Conservation (phyloP, 1,139 yeast genomes). For the Taiozyma sp. region DNA sequence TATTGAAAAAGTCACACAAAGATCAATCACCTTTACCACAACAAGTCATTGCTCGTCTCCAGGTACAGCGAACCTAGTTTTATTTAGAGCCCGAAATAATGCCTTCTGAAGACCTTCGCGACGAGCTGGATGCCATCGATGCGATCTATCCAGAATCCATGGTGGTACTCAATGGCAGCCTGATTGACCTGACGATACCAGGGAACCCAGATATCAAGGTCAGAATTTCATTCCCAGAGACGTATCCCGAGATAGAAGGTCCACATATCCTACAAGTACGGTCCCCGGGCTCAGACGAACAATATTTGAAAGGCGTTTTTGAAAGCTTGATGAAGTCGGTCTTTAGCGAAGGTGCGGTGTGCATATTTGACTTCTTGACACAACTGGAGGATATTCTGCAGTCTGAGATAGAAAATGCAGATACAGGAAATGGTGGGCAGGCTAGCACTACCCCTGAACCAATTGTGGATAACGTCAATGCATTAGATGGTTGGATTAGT, state of each 20-base stretch:
- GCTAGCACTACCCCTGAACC: not conserved
- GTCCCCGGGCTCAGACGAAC: conserved; percentile 33
- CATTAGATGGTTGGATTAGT: conserved; percentile 62
- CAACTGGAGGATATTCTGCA: conserved; percentile 52
- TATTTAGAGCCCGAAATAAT: conserved; percentile 1
- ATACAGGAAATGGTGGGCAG: not conserved
- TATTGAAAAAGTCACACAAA: too few relatives aligned
- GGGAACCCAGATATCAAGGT: conserved; percentile 51
- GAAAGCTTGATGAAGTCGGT: conserved; percentile 44
- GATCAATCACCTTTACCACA: not conserved
- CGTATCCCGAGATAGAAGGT: conserved; percentile 55
- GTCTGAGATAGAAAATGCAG: conserved; percentile 13
- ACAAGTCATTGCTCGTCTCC: conserved; percentile 7
- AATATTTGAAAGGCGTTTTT: conserved; percentile 39
- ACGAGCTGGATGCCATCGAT: conserved; percentile 77
- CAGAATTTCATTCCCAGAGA: conserved; percentile 61
- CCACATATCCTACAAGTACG: conserved; percentile 53
- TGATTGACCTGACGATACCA: conserved; percentile 56
- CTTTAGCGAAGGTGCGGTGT: conserved; percentile 58
- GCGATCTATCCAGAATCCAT: conserved; percentile 79
- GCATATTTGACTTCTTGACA: conserved; percentile 71
- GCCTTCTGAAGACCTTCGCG: conserved; percentile 49
- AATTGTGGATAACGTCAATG: conserved; percentile 29
- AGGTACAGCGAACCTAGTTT: conserved; percentile 1
- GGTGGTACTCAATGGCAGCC: conserved; percentile 32